Conservation (phyloP, 2,329 filamentous ascomycete species). For the Cylindrodendrum hubeiense region DNA sequence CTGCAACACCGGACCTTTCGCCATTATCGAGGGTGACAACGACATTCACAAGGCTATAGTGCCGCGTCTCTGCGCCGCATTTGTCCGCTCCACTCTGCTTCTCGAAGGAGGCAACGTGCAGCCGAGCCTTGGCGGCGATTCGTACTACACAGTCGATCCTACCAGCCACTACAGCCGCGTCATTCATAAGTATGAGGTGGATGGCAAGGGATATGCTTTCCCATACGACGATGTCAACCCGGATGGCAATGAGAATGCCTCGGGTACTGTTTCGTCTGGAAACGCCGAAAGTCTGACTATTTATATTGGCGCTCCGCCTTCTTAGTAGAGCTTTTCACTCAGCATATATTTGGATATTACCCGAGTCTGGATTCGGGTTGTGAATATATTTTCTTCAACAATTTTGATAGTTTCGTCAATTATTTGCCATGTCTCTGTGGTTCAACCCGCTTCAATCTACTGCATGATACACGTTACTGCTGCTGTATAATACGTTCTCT, state of each 20-base stretch:
- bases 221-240: constrained; percentile 77
- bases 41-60: constrained; percentile 57
- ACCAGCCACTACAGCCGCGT: constrained; percentile 70
- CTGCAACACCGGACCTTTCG: constrained; percentile 63
- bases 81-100: constrained; percentile 60
- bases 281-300: constrained; percentile 44
- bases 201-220: constrained; percentile 74
- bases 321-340: neutral
- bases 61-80: constrained; percentile 64
- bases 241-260: constrained; percentile 65
- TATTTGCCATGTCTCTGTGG: no score
- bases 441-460: no score
- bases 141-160: constrained; percentile 60
- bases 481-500: no score
- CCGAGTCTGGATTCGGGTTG: neutral
- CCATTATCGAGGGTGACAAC: constrained; percentile 52
- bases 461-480: no score
- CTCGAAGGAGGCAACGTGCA: constrained; percentile 60
- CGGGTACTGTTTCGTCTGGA: constrained; percentile 47
- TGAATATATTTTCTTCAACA: neutral
- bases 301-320: constrained; percentile 39
- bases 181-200: constrained; percentile 70
- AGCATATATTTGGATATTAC: constrained; percentile 14
- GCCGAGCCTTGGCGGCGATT: constrained; percentile 51
- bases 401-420: neutral